Conservation (phyloP, 2,329 filamentous ascomycete species). For the Amphichorda felina region DNA sequence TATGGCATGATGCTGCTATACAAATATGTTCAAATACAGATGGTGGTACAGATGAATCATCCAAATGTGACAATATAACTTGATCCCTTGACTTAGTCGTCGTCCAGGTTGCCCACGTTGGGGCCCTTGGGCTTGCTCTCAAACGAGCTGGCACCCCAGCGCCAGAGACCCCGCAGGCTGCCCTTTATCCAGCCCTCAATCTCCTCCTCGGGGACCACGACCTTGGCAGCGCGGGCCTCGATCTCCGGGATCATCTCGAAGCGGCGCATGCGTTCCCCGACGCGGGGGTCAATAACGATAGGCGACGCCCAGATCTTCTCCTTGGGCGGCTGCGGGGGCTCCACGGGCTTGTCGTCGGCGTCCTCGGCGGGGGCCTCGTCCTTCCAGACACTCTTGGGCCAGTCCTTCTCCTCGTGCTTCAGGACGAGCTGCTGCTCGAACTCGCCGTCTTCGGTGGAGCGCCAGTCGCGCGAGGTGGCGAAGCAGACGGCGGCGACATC, state of each 20-base stretch:
- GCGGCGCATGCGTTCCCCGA: constrained; percentile 67
- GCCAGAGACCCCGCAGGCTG: constrained; percentile 37
- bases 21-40: neutral
- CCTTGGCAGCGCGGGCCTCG: constrained; percentile 51
- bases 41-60: constrained; percentile 2
- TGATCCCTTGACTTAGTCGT: constrained; percentile 16
- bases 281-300: constrained; percentile 64
- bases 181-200: constrained; percentile 59
- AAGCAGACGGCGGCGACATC: constrained; percentile 81
- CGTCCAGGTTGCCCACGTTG: constrained; percentile 27
- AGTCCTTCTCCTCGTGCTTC: constrained; percentile 62
- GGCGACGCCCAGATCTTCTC: constrained; percentile 68
- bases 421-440: constrained; percentile 42
- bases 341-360: constrained; percentile 28
- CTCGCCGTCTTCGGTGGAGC: constrained; percentile 22
- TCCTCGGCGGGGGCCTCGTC: constrained; percentile 28
- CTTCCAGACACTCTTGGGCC: constrained; percentile 70
- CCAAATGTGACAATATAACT: neutral
- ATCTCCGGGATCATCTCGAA: constrained; percentile 62
- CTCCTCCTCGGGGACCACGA: constrained; percentile 55
- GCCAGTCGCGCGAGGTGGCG: constrained; percentile 39
- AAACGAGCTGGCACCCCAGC: constrained; percentile 33
- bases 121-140: constrained; percentile 25
- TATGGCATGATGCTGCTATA: neutral
- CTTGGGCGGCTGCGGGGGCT: constrained; percentile 27